phyloP scores from a whole-genome alignment of 176 grass and related monocot species.

The Juncus effusus region DNA sequence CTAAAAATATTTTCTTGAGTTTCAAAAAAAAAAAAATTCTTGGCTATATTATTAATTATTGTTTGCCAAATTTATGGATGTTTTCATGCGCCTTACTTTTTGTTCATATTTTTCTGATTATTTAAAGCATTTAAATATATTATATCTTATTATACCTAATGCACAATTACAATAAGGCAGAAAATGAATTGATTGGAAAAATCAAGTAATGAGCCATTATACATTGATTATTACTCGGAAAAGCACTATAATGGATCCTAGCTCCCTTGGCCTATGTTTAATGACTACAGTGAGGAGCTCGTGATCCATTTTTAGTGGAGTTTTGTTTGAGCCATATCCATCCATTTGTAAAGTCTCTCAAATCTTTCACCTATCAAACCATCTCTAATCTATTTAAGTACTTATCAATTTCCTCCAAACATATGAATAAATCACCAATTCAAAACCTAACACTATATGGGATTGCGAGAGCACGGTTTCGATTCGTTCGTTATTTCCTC shows the following conservation, averaged over 20 bases:
- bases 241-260: background rate
- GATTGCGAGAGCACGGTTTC: slow-evolving; percentile 28
- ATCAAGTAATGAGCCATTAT: background rate
- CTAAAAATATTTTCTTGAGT: background rate
- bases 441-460: slow-evolving; percentile 32
- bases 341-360: slow-evolving; percentile 32
- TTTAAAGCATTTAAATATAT: background rate
- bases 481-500: slow-evolving; percentile 30
- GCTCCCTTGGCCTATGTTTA: background rate
- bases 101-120: too few relatives aligned
- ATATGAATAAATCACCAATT: slow-evolving; percentile 16
- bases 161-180: background rate
- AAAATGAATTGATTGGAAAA: background rate
- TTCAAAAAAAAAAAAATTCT: background rate
- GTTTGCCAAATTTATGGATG: background rate
- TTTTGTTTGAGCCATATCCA: slow-evolving; percentile 22
- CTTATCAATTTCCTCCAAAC: background rate
- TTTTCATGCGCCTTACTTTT: too few relatives aligned
- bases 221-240: background rate
- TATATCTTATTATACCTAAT: background rate
- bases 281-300: slow-evolving; percentile 18
- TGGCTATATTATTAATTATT: background rate
- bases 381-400: slow-evolving; percentile 15
- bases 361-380: slow-evolving; percentile 15
- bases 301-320: slow-evolving; percentile 23